These are phyloP conservation scores for Suillus luteus DNA, from an alignment of 768 basidiomycete genomes.

Conservation along the genomic window DNA sequence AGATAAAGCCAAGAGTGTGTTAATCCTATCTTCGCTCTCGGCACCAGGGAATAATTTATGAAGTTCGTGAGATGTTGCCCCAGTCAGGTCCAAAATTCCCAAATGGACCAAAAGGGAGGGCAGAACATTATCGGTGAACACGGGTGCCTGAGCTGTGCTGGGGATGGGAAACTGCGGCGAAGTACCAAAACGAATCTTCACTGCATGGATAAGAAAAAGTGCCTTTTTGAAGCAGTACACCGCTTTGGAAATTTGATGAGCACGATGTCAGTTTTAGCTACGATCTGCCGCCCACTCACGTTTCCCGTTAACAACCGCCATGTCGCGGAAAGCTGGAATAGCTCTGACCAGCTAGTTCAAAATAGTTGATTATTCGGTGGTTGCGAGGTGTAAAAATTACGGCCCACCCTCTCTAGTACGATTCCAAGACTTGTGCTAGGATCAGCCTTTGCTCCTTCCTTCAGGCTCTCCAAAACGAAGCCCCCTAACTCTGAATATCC, in stretches of 20 bases:
- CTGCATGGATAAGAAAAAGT: slow-evolving; percentile 74
- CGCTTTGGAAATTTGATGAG: slow-evolving; percentile 40
- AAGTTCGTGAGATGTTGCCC: slow-evolving; percentile 41
- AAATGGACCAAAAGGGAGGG: slow-evolving; percentile 82
- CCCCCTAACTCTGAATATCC: slow-evolving; percentile 73
- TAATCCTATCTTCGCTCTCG: slow-evolving; percentile 39
- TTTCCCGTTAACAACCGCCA: slow-evolving; percentile 62
- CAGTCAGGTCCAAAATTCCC: slow-evolving; percentile 69
- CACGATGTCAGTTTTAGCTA: slow-evolving; percentile 6
- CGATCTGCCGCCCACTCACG: slow-evolving; percentile 42
- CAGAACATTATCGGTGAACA: slow-evolving; percentile 81
- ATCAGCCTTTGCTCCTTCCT: slow-evolving; percentile 47
- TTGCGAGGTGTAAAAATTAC: slow-evolving; percentile 4
- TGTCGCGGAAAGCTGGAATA: slow-evolving; percentile 83
- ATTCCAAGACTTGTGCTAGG: slow-evolving; percentile 49
- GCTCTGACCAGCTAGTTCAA: slow-evolving; percentile 62
- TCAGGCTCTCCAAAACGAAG: slow-evolving; percentile 72
- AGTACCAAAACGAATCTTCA: slow-evolving; percentile 66
- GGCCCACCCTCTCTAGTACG: slow-evolving; percentile 62
- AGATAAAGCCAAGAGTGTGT: slow-evolving; percentile 41
- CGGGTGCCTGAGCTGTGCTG: slow-evolving; percentile 55
- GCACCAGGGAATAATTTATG: slow-evolving; percentile 51
- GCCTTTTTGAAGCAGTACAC: slow-evolving; percentile 92
- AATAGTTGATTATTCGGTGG: slow-evolving; percentile 9
- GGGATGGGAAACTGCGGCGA: slow-evolving; percentile 64